Evolutionary conservation across 805 yeast genomes (phyloP), one percentile per base, ranked within the genome.

Genomic region (Sugiyamaella marilandica): DNA sequence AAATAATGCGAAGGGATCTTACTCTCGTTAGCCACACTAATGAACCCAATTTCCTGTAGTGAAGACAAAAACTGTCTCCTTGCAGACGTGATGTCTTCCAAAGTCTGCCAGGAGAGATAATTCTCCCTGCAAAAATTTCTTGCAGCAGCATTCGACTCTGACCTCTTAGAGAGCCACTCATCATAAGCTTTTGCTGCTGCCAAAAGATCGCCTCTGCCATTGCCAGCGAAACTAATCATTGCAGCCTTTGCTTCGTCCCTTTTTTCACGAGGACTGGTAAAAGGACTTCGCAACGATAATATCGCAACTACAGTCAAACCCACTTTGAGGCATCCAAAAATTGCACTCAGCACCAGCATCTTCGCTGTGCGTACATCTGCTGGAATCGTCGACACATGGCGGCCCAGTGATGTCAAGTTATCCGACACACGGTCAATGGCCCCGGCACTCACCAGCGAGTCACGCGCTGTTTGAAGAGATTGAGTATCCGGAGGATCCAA

Each of bases 341-440:
- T 77, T 41, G 92, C 81, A 0, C 96, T 90, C 55, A 82, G 79
- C 14, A 91, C 81, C 34, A 92, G 70, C 49, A 91, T 68, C 62
- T 92, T 92, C 8, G 96, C 97, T 46, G 89, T 85, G 55, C 81
- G 84, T 43, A 92, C 78, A 65, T 92, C 98, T 54, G 80, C 74
- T 0, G 99, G 99, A 55, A 92, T 73, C 62, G 84, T 73, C 0
- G 97, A 84, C 34, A 92, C 73, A 61, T 84, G 89, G 41, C 73
- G 77, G 18, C 99, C 99, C 44, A 92, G 70, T 52, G 87, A 81
- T 0, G 98, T 85, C 36, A 91, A 72, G 31, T 72, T 76, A 33
- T 63, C 71, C 13, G 70, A 69, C 16, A 65, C 69, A 10, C 69
- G 70, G 16, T 69, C 69, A 45, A 94, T 64, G 2, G 95, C 89